Percentiles rank a stretch among this genome's conserved stretches.
Conservation (phyloP, 768 basidiomycete species). For the Paxillus rubicundulus region DNA sequence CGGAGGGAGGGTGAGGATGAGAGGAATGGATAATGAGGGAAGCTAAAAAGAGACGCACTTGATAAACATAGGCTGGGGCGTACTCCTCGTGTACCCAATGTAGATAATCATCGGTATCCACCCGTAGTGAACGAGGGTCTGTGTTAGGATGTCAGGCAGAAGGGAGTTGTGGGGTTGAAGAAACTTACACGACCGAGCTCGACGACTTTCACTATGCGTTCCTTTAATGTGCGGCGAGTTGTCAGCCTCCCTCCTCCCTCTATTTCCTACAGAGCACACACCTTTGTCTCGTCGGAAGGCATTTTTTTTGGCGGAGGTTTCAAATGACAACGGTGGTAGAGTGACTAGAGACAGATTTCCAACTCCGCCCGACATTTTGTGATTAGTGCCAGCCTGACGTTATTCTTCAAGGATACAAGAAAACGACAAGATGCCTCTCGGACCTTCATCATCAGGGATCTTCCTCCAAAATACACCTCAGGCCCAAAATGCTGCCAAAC, state of each 20-base stretch:
- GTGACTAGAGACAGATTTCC: constrained; percentile 15
- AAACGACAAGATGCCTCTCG: constrained; percentile 43
- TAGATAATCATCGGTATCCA: constrained; percentile 98
- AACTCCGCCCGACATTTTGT: constrained; percentile 30
- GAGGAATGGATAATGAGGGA: not conserved
- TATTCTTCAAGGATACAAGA: not conserved
- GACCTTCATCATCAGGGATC: constrained; percentile 45
- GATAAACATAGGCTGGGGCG: constrained; percentile 92
- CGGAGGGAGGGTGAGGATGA: not conserved
- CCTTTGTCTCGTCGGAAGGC: constrained; percentile 92
- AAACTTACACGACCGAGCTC: constrained; percentile 75
- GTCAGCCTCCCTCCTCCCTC: not conserved
- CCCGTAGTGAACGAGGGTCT: constrained; percentile 91
- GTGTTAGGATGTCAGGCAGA: constrained; percentile 1
- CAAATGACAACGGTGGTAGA: not conserved
- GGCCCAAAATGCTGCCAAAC: constrained; percentile 27
- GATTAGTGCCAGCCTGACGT: not conserved
- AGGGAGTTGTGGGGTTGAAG: not conserved
- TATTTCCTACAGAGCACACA: constrained; percentile 28
- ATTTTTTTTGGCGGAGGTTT: constrained; percentile 38
- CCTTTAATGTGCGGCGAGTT: constrained; percentile 40
- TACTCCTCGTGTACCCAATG: constrained; percentile 88
- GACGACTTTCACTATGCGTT: constrained; percentile 77
- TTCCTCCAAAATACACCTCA: constrained; percentile 37
- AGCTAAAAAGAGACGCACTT: constrained; percentile 61